Evolutionary conservation across 495 filamentous ascomycete genomes (phyloP), one percentile per base, ranked within the genome.

Genomic region (Penicillium mononematosum): DNA sequence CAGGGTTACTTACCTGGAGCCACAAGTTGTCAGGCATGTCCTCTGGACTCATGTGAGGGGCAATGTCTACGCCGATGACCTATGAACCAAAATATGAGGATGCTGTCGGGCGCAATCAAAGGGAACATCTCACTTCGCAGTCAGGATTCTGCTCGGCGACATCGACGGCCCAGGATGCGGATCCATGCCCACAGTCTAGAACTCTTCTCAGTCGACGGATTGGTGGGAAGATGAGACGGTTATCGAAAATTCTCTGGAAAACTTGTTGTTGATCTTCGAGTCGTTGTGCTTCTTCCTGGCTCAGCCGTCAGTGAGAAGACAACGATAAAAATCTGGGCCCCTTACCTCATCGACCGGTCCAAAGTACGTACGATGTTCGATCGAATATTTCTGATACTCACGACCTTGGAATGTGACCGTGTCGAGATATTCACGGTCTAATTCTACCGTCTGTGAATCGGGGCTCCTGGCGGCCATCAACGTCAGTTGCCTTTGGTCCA

Each of bases 261-360:
- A 96, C 76, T 29, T 72, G 72, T 65, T 96, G 84, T 68, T 92
- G 83, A 25, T 80, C 74, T 41, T 88, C 79, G 34, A 94, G 80
- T 47, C 91, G 82, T 45, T 93, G 84, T 57, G 86, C 83, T 74
- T 97, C 93, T 62, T 87, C 86, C 93, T 98, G 59, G 14, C 44
- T 45, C n/a, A 41, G 12, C 22, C 36, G 55, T 71, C 51, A 72
- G 61, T 42, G 16, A n/a, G 32, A 31, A 44, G 16, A 20, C 42
- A 14, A 29, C 12, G 44, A 42, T 25, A 10, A 29, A 29, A 24
- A 9, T 24, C 16, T 9, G 4, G 20, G n/a, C 17, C n/a, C 38
- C 76, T 69, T 79, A 95, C 93, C 76, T 93, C 88, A 72, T 98
- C 93, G 20, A 94, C 78, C 2, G 93, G 93, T 32, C 85, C 84